A percentile compares a stretch with the other conserved stretches of the same genome.
Evolutionary conservation across 805 yeast species (phyloP).

Genomic region (Zygosaccharomyces kombuchaensis): DNA sequence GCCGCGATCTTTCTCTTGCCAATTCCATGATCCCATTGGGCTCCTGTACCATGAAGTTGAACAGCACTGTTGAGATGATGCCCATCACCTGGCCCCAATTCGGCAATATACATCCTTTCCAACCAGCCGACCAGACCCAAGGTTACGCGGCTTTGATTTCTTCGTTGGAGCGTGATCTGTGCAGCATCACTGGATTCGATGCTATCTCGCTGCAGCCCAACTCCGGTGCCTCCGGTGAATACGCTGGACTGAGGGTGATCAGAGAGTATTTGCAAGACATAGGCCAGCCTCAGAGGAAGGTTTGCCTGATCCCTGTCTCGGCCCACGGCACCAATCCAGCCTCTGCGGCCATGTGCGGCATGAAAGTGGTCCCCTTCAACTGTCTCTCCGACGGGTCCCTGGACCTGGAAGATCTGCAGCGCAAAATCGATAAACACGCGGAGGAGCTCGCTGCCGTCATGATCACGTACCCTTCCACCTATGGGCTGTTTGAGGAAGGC

Average conservation of each 20-base stretch:
- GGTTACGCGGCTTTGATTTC: conserved; percentile 75
- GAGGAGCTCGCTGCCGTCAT: conserved; percentile 80
- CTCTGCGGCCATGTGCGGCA: conserved; percentile 94
- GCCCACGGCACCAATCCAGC: conserved; percentile 99
- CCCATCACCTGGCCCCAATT: conserved; percentile 95
- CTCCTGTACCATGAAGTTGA: conserved; percentile 96
- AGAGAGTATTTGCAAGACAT: conserved; percentile 64
- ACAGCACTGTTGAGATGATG: conserved; percentile 91
- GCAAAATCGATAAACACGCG: conserved; percentile 65
- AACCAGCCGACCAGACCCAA: conserved; percentile 79
- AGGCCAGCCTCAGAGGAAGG: conserved; percentile 70
- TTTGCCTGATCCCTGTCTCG: conserved; percentile 92
- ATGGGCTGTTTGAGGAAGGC: conserved; percentile 93
- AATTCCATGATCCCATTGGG: conserved; percentile 97
- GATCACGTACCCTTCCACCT: conserved; percentile 98
- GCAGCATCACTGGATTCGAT: conserved; percentile 89
- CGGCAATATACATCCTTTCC: conserved; percentile 85
- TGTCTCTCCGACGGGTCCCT: conserved; percentile 83
- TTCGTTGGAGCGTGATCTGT: conserved; percentile 79
- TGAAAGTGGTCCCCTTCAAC: conserved; percentile 89
- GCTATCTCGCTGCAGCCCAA: conserved; percentile 93
- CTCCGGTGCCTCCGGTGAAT: conserved; percentile 98
- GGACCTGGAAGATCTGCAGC: conserved; percentile 69
- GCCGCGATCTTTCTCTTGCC: conserved; percentile 87
- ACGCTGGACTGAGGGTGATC: conserved; percentile 86